Evolutionary conservation across 192 early-diverging fungal species (phyloP).

Genomic region (Coemansia biformis): DNA sequence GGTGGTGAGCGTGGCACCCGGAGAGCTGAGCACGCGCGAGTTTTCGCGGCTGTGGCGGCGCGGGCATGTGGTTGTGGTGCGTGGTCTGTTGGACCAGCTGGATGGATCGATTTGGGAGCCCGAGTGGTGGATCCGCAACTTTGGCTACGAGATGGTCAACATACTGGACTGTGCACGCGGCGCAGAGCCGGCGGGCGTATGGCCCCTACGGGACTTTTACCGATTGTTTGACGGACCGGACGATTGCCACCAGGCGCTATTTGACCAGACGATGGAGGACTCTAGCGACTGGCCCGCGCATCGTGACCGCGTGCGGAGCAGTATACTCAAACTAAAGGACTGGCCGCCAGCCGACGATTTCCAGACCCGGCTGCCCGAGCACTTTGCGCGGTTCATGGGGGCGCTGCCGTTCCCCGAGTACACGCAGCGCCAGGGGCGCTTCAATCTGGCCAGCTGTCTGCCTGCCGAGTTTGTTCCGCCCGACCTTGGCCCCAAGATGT

Average conservation of each 20-base stretch:
- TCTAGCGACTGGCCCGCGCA: conserved; percentile 17
- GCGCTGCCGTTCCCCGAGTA: conserved; percentile 57
- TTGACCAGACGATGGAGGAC: conserved; percentile 4
- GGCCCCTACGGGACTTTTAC: conserved; percentile 51
- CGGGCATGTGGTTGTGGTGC: conserved; percentile 28
- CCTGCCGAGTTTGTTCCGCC: conserved; percentile 55
- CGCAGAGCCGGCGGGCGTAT: conserved; percentile 6
- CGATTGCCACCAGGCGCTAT: conserved; percentile 12
- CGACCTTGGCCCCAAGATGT: conserved; percentile 74
- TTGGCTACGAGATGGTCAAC: conserved; percentile 43
- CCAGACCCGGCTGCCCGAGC: conserved; percentile 46
- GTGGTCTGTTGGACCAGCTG: conserved; percentile 14
- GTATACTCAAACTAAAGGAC: conserved; percentile 56
- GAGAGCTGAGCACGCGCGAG: conserved; percentile 21
- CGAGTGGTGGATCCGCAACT: conserved; percentile 24
- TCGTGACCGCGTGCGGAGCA: conserved; percentile 1
- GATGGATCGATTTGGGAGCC: conserved; percentile 25
- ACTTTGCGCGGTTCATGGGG: conserved; percentile 54
- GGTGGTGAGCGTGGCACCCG: conserved; percentile 10
- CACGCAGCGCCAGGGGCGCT: conserved; percentile 47
- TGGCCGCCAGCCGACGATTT: conserved; percentile 64
- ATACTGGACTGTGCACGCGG: conserved; percentile 53
- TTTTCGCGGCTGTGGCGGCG: conserved; percentile 36
- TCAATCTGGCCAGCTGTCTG: conserved; percentile 59
- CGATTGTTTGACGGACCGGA: conserved; percentile 39